A percentile compares a stretch with the other conserved stretches of the same genome.
phyloP scores from a whole-genome alignment of 2,329 filamentous ascomycete genomes.

The Aotearoamyces nothofagi region DNA sequence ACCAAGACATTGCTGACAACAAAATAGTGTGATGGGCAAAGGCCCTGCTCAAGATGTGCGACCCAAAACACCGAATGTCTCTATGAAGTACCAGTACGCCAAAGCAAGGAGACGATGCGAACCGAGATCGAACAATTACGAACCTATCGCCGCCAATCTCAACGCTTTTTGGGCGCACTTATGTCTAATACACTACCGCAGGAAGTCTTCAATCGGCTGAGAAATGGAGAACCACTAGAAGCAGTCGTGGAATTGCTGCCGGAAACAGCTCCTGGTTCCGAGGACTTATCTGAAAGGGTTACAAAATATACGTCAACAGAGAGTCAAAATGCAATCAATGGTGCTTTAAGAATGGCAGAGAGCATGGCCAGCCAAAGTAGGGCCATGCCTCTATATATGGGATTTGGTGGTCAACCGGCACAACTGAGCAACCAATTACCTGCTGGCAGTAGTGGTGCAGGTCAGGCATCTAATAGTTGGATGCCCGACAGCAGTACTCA shows the following conservation, averaged over 20 bases:
- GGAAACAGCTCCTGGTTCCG: background rate
- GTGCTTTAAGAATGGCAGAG: background rate
- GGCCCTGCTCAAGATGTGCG: slow-evolving; percentile 33
- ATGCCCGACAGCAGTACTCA: no score
- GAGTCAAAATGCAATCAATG: background rate
- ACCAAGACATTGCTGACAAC: background rate
- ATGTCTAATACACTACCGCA: slow-evolving; percentile 5
- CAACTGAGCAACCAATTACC: background rate
- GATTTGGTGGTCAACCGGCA: no score
- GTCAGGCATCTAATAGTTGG: background rate
- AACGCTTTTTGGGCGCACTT: slow-evolving; percentile 39
- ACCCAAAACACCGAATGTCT: slow-evolving; percentile 38
- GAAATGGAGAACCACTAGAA: slow-evolving; percentile 1
- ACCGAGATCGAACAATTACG: slow-evolving; percentile 42
- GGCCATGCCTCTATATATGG: no score
- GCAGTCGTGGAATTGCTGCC: background rate
- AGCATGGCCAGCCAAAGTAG: background rate
- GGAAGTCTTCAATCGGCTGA: background rate
- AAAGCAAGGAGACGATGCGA: slow-evolving; percentile 46
- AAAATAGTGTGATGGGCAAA: slow-evolving; percentile 41
- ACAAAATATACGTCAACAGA: background rate
- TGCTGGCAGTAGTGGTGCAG: no score
- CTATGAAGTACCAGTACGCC: slow-evolving; percentile 46
- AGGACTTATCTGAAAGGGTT: no score
- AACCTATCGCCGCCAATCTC: slow-evolving; percentile 35